phyloP scores from a whole-genome alignment of 257 asterid species.

The Haberlea rhodopensis region DNA sequence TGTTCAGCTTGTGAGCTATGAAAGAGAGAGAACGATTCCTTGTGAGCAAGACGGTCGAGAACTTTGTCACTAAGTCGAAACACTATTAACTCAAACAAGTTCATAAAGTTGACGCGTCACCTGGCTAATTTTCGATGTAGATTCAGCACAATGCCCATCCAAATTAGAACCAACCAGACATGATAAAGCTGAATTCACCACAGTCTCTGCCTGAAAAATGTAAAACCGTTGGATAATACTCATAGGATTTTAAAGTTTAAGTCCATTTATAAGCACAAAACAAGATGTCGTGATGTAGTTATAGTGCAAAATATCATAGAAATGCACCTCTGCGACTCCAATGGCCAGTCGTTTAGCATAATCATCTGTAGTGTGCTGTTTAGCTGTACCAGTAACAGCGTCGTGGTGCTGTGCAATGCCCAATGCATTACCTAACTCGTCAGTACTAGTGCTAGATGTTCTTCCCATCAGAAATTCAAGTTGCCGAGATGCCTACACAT shows the following conservation, averaged over 20 bases:
- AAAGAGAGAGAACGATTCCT: too few relatives aligned
- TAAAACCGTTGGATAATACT: background rate
- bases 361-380: slow-evolving; percentile 79
- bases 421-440: slow-evolving; percentile 63
- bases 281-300: slow-evolving; percentile 2
- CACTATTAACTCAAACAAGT: too few relatives aligned
- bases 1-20: too few relatives aligned
- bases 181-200: slow-evolving; percentile 62
- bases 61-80: background rate
- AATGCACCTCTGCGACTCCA: slow-evolving; percentile 64
- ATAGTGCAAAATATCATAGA: slow-evolving; percentile 9
- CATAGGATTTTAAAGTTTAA: background rate
- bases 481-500: slow-evolving; percentile 72
- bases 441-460: slow-evolving; percentile 55
- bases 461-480: slow-evolving; percentile 64
- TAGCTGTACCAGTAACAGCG: slow-evolving; percentile 78
- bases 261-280: background rate
- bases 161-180: slow-evolving; percentile 50
- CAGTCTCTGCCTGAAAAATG: slow-evolving; percentile 53
- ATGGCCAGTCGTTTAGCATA: slow-evolving; percentile 81
- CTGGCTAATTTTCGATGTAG: slow-evolving; percentile 54
- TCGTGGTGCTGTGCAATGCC: slow-evolving; percentile 88
- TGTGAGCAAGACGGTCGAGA: background rate
- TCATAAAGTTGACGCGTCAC: slow-evolving; percentile 29
- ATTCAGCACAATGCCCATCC: slow-evolving; percentile 40